Percentiles rank a stretch among this genome's conserved stretches.
Conservation (phyloP, 2,329 filamentous ascomycete genomes). For the Rachicladosporium sp. region DNA sequence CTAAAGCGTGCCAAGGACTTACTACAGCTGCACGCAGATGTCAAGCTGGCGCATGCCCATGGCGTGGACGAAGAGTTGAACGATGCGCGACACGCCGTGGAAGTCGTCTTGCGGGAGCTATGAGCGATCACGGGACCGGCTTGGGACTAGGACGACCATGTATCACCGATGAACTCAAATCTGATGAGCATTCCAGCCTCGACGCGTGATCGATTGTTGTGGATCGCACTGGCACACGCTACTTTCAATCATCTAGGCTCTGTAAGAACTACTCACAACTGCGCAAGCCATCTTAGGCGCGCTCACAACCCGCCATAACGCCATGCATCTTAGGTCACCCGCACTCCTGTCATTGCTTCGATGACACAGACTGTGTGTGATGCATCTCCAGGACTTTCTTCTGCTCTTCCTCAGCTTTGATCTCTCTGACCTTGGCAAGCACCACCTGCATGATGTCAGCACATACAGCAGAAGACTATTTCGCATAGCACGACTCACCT, state of each 20-base stretch:
- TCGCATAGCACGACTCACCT: constrained; percentile 41
- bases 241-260: too few relatives aligned
- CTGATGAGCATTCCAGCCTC: background rate
- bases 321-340: too few relatives aligned
- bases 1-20: constrained; percentile 45
- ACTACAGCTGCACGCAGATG: constrained; percentile 42
- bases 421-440: constrained; percentile 81
- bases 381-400: constrained; percentile 11
- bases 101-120: constrained; percentile 10
- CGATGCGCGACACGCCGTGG: constrained; percentile 38
- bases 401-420: constrained; percentile 70
- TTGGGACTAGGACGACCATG: too few relatives aligned
- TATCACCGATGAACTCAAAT: background rate
- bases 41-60: constrained; percentile 40
- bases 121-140: background rate
- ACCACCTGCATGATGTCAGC: constrained; percentile 36
- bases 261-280: too few relatives aligned
- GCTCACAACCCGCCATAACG: too few relatives aligned
- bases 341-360: too few relatives aligned
- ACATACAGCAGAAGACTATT: background rate
- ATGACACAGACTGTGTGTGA: too few relatives aligned
- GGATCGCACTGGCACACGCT: too few relatives aligned
- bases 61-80: constrained; percentile 37
- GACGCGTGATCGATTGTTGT: background rate
- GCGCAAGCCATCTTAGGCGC: too few relatives aligned